Base-by-base conservation (phyloP, 2,329 filamentous ascomycete species). In the Botryotinia calthae region DNA sequence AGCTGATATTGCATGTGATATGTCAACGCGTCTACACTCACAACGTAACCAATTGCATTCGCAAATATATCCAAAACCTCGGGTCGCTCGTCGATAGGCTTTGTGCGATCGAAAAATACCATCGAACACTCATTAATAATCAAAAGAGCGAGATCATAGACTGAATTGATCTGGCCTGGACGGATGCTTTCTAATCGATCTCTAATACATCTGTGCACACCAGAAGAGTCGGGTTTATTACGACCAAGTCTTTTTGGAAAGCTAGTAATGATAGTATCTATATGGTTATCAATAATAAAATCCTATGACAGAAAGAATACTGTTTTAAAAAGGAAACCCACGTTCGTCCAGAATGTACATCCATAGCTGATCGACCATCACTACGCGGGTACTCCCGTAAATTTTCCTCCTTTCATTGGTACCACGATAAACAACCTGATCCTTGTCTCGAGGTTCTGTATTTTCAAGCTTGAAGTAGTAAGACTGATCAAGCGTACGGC, bases 301-400 rank as follows among this genome's bases (percentile, higher is more conserved):
- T 31, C 42, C 8, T 37, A 8, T 6, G n/a, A n/a, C 14, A 42
- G 14, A 9, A 16, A 31, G 18, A 58, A 1, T 16, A 37, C 56
- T 28, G 10, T 12, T 37, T n/a, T 8, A 0, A 48, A 4, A 22
- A 31, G 59, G 54, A 0, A 14, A 70, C 72, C 76, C 77, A 77
- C 77, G 59, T 42, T 79, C 79, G 71, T 83, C 82, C 1, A 84
- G 74, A 54, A 84, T 80, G 79, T 81, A 84, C 76, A 85, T 78
- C 83, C 83, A 85, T 0, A 84, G 77, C 61, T 84, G 83, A 64
- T 84, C 83, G 6, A 84, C 82, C 83, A 84, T 85, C 12, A 84
- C 74, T 0, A 84, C 73, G 14, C 75, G 70, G 6, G 75, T 62
- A 20, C 61, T 74, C 28, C 63, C 75, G 31, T 34, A 20, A 6